Percentiles rank a stretch among this genome's conserved stretches.
Evolutionary conservation across 2,329 filamentous ascomycete genomes (phyloP).

Genomic region (Hortaea werneckii): DNA sequence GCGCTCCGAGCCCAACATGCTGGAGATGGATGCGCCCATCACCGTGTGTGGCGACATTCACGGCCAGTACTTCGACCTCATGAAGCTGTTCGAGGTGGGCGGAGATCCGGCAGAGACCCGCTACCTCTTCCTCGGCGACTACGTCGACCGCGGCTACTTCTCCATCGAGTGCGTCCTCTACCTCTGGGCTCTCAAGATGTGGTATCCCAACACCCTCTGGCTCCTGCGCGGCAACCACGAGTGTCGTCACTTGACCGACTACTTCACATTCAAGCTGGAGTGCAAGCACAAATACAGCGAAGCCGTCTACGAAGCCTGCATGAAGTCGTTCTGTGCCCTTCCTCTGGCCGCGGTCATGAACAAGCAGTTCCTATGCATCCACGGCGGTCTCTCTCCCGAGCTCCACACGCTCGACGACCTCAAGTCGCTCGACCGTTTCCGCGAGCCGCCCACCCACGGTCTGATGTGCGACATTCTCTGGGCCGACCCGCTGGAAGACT

Average conservation of each 20-base stretch:
- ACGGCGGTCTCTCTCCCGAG: slow-evolving; percentile 91
- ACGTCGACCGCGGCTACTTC: slow-evolving; percentile 97
- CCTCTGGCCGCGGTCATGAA: slow-evolving; percentile 97
- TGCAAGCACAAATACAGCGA: slow-evolving; percentile 99
- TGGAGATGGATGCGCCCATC: slow-evolving; percentile 99
- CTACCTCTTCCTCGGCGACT: slow-evolving; percentile 95
- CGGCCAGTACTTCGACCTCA: slow-evolving; percentile 97
- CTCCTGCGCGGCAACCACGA: slow-evolving; percentile 96
- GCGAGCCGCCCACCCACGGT: slow-evolving; percentile 91
- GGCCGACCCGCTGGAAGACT: slow-evolving; percentile 96
- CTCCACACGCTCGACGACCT: slow-evolving; percentile 91
- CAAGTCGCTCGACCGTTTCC: slow-evolving; percentile 95
- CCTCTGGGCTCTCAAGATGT: slow-evolving; percentile 96
- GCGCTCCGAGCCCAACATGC: slow-evolving; percentile 80
- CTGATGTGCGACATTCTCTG: slow-evolving; percentile 99
- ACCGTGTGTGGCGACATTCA: slow-evolving; percentile 98
- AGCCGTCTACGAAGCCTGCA: slow-evolving; percentile 90
- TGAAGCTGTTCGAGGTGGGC: slow-evolving; percentile 98
- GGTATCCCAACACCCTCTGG: slow-evolving; percentile 97
- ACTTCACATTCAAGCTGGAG: slow-evolving; percentile 99
- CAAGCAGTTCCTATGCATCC: slow-evolving; percentile 98
- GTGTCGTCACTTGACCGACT: slow-evolving; percentile 96
- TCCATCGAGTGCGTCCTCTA: slow-evolving; percentile 99
- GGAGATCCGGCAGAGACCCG: slow-evolving; percentile 92
- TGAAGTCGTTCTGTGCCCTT: slow-evolving; percentile 93